These are phyloP conservation scores for Boeremia lycopersici DNA, from an alignment of 2,329 filamentous ascomycete genomes.

Conservation along the genomic window DNA sequence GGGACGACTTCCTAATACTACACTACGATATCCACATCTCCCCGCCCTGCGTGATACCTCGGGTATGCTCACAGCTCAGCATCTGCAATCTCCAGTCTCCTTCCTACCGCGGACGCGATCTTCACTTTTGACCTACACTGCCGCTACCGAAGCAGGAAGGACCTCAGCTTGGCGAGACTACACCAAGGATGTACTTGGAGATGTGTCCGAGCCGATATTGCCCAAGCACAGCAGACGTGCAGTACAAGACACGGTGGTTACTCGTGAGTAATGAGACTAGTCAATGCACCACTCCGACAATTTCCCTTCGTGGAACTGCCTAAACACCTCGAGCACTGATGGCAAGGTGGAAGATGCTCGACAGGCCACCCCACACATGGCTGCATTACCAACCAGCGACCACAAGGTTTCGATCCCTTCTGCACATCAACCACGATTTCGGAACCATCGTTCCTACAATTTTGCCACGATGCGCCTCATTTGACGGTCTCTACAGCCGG, in stretches of 20 bases:
- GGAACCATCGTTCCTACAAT: constrained; percentile 12
- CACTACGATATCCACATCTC: constrained; percentile 14
- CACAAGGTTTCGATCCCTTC: constrained; percentile 9
- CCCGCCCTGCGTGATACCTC: not conserved
- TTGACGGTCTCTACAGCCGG: constrained; percentile 3
- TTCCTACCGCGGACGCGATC: constrained; percentile 13
- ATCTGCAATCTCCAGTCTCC: constrained; percentile 2
- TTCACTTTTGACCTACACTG: constrained; percentile 12
- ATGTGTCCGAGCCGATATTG: constrained; percentile 8
- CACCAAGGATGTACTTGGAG: constrained; percentile 3
- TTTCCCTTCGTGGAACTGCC: not conserved
- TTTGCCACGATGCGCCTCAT: constrained; percentile 11
- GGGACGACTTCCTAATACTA: constrained; percentile 22
- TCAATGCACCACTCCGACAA: constrained; percentile 1
- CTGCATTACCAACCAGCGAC: constrained; percentile 7
- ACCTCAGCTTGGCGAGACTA: constrained; percentile 1
- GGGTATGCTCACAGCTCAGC: not conserved
- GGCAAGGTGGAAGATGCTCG: not conserved
- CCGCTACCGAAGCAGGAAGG: constrained; percentile 14
- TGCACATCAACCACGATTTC: constrained; percentile 15
- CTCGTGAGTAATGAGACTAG: not conserved
- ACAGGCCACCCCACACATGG: constrained; percentile 3
- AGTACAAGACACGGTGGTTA: not conserved
- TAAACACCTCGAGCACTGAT: not conserved
- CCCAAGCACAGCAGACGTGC: constrained; percentile 1